Base-by-base conservation (phyloP, 1,284 basidiomycete species). In the Apiotrichum veenhuisii region DNA sequence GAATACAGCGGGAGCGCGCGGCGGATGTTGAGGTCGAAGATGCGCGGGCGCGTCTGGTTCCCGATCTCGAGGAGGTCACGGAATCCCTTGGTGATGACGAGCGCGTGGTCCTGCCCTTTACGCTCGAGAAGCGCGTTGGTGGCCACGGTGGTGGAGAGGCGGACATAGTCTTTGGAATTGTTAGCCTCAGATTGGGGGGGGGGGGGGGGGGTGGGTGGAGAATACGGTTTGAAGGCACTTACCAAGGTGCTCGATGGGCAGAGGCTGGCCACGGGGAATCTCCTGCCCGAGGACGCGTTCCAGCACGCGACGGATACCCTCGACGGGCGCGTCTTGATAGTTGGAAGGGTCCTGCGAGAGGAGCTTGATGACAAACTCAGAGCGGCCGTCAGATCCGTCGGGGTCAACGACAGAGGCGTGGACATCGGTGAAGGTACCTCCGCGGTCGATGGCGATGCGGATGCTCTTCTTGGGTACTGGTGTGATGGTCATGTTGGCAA, bases 121-220 rank as follows among this genome's bases (percentile, higher is more conserved):
- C 95, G 85, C 72, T 98, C 95, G 7, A 98, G 82, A 0, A 98
- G 82, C 0, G 95, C 94, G 67, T 98, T 98, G 18, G 95, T 98
- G 68, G 60, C 95, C 2, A 98, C 92, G 0, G 95, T 98, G 0
- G 95, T 98, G 0, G 89, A 92, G 3, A 97, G 80, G 18, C 93
- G 84, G 61, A 96, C 92, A 71, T 91, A 93, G 66, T 95, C 92
- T 92, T 30, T 30, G 12, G 30, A 58, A 7, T 8, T n/a, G 49
- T 62, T 30, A 54, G 50, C 42, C 5, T 30, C 7, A 12, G 30
- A 30, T n/a, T n/a, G n/a, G n/a, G n/a, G n/a, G n/a, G n/a, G n/a
- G n/a, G n/a, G n/a, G n/a, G n/a, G n/a, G n/a, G n/a, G n/a, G n/a
- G n/a, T n/a, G n/a, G n/a, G n/a, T n/a, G n/a, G n/a, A 20, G 27